These are phyloP conservation scores for Clavulina sp. DNA, from an alignment of 768 basidiomycete species.

Conservation along the genomic window DNA sequence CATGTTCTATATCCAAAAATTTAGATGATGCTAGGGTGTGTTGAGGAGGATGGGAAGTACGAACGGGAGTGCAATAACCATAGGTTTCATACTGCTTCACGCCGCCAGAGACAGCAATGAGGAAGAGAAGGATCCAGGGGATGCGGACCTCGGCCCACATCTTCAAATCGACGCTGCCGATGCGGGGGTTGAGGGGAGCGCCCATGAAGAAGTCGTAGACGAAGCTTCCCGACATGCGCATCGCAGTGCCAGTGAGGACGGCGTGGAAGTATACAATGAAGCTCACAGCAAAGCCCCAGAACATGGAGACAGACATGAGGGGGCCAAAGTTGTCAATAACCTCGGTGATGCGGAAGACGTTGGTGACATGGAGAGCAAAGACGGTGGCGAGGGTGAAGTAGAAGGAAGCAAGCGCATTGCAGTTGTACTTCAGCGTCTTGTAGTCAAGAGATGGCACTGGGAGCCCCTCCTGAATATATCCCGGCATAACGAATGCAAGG, in stretches of 20 bases:
- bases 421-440: conserved; percentile 88
- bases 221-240: conserved; percentile 89
- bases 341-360: conserved; percentile 78
- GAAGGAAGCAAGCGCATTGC: conserved; percentile 77
- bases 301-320: conserved; percentile 89
- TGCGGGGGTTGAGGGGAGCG: conserved; percentile 79
- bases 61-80: conserved; percentile 80
- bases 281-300: conserved; percentile 70
- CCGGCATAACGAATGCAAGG: conserved; percentile 81
- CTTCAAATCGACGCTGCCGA: conserved; percentile 84
- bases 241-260: conserved; percentile 56
- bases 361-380: conserved; percentile 52
- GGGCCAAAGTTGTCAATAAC: conserved; percentile 95
- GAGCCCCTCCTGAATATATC: conserved; percentile 84
- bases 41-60: conserved; percentile 16
- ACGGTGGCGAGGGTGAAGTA: conserved; percentile 71
- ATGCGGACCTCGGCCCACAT: conserved; percentile 98
- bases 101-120: conserved; percentile 77
- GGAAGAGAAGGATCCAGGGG: conserved; percentile 93
- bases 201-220: conserved; percentile 98
- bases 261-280: conserved; percentile 68
- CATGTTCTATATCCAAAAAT: conserved; percentile 51
- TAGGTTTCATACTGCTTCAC: conserved; percentile 89
- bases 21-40: background rate
- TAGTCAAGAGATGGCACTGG: conserved; percentile 90